phyloP scores from a whole-genome alignment of 2,329 filamentous ascomycete species.

The Teratosphaeria viscida region DNA sequence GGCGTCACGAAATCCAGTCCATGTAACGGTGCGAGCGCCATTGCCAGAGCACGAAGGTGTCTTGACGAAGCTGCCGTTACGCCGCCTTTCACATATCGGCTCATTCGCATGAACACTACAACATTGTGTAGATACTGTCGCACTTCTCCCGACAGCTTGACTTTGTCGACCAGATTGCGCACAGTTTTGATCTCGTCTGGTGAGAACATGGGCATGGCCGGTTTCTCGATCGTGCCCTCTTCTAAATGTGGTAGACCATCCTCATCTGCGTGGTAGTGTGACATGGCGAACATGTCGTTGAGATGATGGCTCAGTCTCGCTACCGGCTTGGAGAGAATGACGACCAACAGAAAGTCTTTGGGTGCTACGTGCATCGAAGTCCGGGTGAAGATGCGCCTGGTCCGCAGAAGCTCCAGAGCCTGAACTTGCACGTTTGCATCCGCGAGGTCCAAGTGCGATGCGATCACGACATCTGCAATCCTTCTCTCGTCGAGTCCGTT shows the following conservation, averaged over 20 bases:
- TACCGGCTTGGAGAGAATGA: slow-evolving; percentile 41
- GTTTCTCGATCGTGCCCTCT: slow-evolving; percentile 30
- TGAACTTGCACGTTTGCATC: slow-evolving; percentile 74
- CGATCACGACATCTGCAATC: slow-evolving; percentile 75
- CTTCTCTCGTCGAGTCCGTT: slow-evolving; percentile 36
- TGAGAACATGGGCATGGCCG: slow-evolving; percentile 16
- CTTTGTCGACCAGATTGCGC: slow-evolving; percentile 45
- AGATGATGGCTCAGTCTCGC: slow-evolving; percentile 33
- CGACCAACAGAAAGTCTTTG: slow-evolving; percentile 68
- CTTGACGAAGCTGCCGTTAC: slow-evolving; percentile 69
- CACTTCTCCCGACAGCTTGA: slow-evolving; percentile 64
- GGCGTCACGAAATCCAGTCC: slow-evolving; percentile 72
- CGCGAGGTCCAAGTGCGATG: slow-evolving; percentile 66
- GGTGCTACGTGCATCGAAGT: slow-evolving; percentile 65
- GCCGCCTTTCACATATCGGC: slow-evolving; percentile 71
- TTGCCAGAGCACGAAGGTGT: slow-evolving; percentile 49
- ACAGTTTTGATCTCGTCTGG: slow-evolving; percentile 46
- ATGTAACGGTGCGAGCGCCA: slow-evolving; percentile 71
- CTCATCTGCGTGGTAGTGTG: slow-evolving; percentile 65
- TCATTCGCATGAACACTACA: slow-evolving; percentile 73
- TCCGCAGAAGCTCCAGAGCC: slow-evolving; percentile 64
- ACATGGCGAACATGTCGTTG: slow-evolving; percentile 80
- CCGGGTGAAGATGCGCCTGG: slow-evolving; percentile 64
- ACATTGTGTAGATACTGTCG: slow-evolving; percentile 80
- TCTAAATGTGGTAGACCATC: slow-evolving; percentile 70